Percentiles rank a stretch among this genome's conserved stretches.
Evolutionary conservation across 2,329 filamentous ascomycete genomes (phyloP).

Genomic region (Aquanectria penicillioides): DNA sequence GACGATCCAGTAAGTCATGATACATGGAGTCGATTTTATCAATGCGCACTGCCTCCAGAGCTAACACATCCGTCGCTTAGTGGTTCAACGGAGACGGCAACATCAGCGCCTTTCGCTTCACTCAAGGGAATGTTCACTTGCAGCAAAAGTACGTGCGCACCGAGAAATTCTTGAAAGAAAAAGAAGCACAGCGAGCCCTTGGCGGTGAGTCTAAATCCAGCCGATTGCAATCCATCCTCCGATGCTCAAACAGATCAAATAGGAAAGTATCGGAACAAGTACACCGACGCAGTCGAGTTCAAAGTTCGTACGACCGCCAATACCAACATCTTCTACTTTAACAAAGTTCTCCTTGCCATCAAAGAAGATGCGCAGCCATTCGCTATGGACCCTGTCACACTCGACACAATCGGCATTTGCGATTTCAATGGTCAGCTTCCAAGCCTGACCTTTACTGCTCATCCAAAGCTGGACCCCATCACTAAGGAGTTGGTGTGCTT

Average conservation of each 20-base stretch:
- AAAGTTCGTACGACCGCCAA: not conserved
- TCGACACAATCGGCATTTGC: not conserved
- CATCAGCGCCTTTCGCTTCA: slow-evolving; percentile 15
- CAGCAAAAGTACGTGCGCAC: slow-evolving; percentile 18
- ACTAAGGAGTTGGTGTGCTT: slow-evolving; percentile 1
- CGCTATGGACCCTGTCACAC: not conserved
- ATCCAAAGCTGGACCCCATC: slow-evolving; percentile 7
- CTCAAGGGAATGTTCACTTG: slow-evolving; percentile 12
- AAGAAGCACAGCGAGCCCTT: slow-evolving; percentile 5
- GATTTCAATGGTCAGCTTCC: slow-evolving; percentile 7
- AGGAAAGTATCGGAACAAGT: slow-evolving; percentile 7
- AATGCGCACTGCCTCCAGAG: not conserved
- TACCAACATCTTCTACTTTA: slow-evolving; percentile 5
- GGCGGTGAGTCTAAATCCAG: not conserved
- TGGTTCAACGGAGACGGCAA: slow-evolving; percentile 24
- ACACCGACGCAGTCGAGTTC: slow-evolving; percentile 5
- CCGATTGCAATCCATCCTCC: too few species aligned
- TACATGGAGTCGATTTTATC: not conserved
- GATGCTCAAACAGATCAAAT: too few species aligned
- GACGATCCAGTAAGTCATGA: not conserved
- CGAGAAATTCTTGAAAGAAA: slow-evolving; percentile 13
- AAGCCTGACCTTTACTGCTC: slow-evolving; percentile 5
- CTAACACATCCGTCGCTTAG: not conserved
- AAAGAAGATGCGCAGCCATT: slow-evolving; percentile 1
- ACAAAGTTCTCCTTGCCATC: not conserved